A percentile compares a stretch with the other conserved stretches of the same genome.
phyloP scores from a whole-genome alignment of 805 yeast species.

The Teunomyces tritomae region DNA sequence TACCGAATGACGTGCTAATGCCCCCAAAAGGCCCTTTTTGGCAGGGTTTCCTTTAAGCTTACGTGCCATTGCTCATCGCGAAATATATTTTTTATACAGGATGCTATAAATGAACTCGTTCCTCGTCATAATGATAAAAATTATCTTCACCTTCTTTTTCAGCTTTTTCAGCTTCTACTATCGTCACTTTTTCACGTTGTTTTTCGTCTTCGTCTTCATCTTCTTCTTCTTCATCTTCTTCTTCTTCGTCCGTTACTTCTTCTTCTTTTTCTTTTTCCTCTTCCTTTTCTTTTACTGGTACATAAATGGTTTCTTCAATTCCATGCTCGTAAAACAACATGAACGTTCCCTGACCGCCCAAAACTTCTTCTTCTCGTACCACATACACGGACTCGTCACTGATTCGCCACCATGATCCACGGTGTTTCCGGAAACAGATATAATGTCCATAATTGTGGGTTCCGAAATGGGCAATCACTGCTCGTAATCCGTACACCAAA shows the following conservation, averaged over 20 bases:
- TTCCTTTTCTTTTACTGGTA: slow-evolving; percentile 11
- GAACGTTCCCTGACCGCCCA: slow-evolving; percentile 81
- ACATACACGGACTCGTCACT: slow-evolving; percentile 86
- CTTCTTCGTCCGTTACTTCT: slow-evolving; percentile 11
- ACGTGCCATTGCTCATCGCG: slow-evolving; percentile 22
- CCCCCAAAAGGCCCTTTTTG: slow-evolving; percentile 38
- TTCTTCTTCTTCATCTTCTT: slow-evolving; percentile 1
- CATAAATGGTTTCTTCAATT: slow-evolving; percentile 9
- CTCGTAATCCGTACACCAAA: slow-evolving; percentile 67
- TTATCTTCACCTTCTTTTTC: slow-evolving; percentile 3
- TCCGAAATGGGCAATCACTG: slow-evolving; percentile 91
- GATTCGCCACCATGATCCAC: slow-evolving; percentile 94
- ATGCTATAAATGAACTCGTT: slow-evolving; percentile 12
- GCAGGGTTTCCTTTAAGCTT: slow-evolving; percentile 29
- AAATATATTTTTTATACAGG: neutral
- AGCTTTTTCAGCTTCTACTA: neutral
- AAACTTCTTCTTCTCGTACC: slow-evolving; percentile 77
- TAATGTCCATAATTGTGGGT: slow-evolving; percentile 98
- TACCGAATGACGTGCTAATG: slow-evolving; percentile 29
- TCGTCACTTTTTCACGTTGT: neutral
- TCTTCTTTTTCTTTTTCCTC: slow-evolving; percentile 7
- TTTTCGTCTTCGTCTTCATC: slow-evolving; percentile 1
- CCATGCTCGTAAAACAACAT: slow-evolving; percentile 83
- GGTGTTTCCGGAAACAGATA: slow-evolving; percentile 75
- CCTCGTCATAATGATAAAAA: slow-evolving; percentile 10